phyloP scores from a whole-genome alignment of 2,329 filamentous ascomycete genomes.

The Diaporthe eres region DNA sequence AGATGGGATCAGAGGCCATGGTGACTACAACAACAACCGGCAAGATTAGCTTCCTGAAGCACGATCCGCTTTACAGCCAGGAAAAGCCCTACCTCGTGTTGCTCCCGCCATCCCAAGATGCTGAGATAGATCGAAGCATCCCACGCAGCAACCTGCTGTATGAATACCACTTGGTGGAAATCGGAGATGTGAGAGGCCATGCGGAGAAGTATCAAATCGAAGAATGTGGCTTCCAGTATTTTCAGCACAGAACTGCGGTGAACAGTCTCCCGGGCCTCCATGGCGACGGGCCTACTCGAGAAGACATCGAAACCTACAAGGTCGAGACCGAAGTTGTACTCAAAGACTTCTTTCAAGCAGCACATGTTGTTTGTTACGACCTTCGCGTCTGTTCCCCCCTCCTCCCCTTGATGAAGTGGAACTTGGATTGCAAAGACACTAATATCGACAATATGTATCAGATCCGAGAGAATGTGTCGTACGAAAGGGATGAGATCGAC shows the following conservation, averaged over 20 bases:
- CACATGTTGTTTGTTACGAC: neutral
- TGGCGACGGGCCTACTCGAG: neutral
- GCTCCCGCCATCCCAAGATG: neutral
- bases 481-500: neutral
- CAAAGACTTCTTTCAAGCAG: neutral
- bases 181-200: neutral
- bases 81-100: neutral
- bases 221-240: neutral
- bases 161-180: neutral
- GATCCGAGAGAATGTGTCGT: neutral
- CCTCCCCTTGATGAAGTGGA: neutral
- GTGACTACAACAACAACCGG: neutral
- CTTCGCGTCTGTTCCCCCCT: neutral
- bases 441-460: neutral
- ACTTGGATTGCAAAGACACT: neutral
- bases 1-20: neutral
- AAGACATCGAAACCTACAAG: neutral
- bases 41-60: neutral
- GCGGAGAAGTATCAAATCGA: neutral
- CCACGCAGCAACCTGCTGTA: neutral
- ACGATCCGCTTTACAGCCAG: neutral
- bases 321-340: neutral
- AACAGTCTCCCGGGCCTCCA: neutral
- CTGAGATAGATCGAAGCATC: neutral
- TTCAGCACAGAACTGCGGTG: neutral